Evolutionary conservation across 1,139 yeast species (phyloP).

Genomic region (Pichia sp.): DNA sequence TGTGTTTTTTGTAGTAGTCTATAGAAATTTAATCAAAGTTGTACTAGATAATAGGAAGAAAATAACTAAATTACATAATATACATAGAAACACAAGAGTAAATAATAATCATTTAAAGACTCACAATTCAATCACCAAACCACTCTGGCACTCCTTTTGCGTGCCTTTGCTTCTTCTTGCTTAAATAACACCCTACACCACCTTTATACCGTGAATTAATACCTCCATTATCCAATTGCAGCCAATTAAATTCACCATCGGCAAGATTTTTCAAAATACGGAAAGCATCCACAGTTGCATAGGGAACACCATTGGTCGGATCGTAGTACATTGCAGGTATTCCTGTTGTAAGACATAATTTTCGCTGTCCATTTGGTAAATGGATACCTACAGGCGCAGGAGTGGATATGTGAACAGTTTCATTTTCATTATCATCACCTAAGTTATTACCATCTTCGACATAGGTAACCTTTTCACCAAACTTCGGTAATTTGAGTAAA

Average conservation of each 20-base stretch:
- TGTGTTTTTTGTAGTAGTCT: background rate
- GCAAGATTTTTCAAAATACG: constrained; percentile 61
- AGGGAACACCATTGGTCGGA: constrained; percentile 81
- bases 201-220: constrained; percentile 54
- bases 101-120: no score
- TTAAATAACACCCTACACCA: constrained; percentile 61
- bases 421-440: constrained; percentile 32
- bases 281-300: constrained; percentile 74
- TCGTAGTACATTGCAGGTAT: constrained; percentile 77
- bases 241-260: constrained; percentile 65
- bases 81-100: background rate
- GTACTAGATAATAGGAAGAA: background rate
- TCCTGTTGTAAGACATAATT: constrained; percentile 71
- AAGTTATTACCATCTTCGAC: constrained; percentile 25
- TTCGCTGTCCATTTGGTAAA: constrained; percentile 60
- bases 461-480: constrained; percentile 47
- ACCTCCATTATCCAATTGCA: constrained; percentile 57
- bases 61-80: background rate
- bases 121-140: constrained; percentile 28
- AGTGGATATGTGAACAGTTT: constrained; percentile 42
- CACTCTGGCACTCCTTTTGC: constrained; percentile 91
- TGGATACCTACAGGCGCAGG: constrained; percentile 71
- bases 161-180: constrained; percentile 46
- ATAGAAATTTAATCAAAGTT: no score
- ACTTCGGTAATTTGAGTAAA: constrained; percentile 49